These are phyloP conservation scores for Plasmodium ovale DNA, from an alignment of 169 alveolate genomes.

Conservation along the genomic window DNA sequence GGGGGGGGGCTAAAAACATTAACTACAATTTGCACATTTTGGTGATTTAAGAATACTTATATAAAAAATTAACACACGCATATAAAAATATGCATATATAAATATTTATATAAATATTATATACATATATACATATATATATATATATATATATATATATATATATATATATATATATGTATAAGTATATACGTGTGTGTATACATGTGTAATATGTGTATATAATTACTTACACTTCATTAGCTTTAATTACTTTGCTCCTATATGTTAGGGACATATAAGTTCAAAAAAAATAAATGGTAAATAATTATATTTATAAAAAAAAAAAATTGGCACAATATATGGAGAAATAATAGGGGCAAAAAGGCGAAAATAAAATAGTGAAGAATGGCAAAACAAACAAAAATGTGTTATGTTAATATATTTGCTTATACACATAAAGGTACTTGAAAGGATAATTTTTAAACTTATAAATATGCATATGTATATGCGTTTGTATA, in stretches of 20 bases:
- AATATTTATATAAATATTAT: not conserved
- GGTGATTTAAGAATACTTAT: slow-evolving; percentile 12
- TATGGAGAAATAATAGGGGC: not conserved
- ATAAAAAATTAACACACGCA: slow-evolving; percentile 17
- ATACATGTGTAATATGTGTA: too few species aligned
- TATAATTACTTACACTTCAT: too few species aligned
- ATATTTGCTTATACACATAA: slow-evolving; percentile 23
- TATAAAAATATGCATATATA: too few species aligned
- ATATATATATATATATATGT: slow-evolving; percentile 6
- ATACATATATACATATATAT: slow-evolving; percentile 3
- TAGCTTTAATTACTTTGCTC: slow-evolving; percentile 21
- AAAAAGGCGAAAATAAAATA: not conserved
- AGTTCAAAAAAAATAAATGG: not conserved
- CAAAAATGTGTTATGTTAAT: slow-evolving; percentile 25
- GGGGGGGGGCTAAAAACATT: slow-evolving; percentile 5
- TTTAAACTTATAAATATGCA: slow-evolving; percentile 10
- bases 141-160: not conserved
- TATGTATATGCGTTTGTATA: not conserved
- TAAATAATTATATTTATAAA: slow-evolving; percentile 21
- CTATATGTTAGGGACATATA: slow-evolving; percentile 20
- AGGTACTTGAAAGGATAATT: not conserved
- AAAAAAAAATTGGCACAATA: slow-evolving; percentile 26
- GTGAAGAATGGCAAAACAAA: slow-evolving; percentile 7
- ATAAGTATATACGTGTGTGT: not conserved
- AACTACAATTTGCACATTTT: slow-evolving; percentile 22